phyloP scores from a whole-genome alignment of 2,329 filamentous ascomycete genomes.

The Rutstroemia sp. region DNA sequence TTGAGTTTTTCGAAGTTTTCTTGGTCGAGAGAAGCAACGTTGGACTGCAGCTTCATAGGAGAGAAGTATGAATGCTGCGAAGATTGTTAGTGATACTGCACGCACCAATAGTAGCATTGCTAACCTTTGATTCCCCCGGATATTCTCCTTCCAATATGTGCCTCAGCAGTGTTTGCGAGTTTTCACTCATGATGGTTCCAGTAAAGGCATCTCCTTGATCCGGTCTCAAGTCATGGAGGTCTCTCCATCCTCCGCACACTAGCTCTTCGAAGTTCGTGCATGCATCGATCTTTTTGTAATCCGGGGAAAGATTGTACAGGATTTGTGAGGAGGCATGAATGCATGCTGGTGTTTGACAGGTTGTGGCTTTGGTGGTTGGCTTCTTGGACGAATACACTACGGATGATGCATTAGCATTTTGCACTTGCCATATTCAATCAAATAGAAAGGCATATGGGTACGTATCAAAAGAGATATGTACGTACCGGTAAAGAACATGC shows the following conservation, averaged over 20 bases:
- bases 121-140: conserved; percentile 34
- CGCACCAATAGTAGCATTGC: conserved; percentile 3
- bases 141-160: conserved; percentile 56
- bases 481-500: conserved; percentile 15
- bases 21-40: conserved; percentile 41
- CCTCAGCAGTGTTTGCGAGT: conserved; percentile 49
- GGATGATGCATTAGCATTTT: background rate
- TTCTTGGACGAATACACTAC: conserved; percentile 15
- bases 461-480: background rate
- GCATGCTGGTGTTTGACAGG: conserved; percentile 53
- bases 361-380: conserved; percentile 8
- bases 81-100: conserved; percentile 8
- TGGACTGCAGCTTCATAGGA: conserved; percentile 31
- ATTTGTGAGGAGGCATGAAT: conserved; percentile 56
- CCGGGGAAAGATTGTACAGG: conserved; percentile 52
- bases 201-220: conserved; percentile 56
- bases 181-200: conserved; percentile 53
- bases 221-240: conserved; percentile 55
- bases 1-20: conserved; percentile 61
- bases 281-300: conserved; percentile 56
- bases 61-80: conserved; percentile 43
- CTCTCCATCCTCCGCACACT: conserved; percentile 60
- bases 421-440: background rate
- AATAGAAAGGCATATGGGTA: background rate
- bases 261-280: conserved; percentile 63